Evolutionary conservation across 257 asterid genomes (phyloP).

Genomic region (Nemophila menziesii): DNA sequence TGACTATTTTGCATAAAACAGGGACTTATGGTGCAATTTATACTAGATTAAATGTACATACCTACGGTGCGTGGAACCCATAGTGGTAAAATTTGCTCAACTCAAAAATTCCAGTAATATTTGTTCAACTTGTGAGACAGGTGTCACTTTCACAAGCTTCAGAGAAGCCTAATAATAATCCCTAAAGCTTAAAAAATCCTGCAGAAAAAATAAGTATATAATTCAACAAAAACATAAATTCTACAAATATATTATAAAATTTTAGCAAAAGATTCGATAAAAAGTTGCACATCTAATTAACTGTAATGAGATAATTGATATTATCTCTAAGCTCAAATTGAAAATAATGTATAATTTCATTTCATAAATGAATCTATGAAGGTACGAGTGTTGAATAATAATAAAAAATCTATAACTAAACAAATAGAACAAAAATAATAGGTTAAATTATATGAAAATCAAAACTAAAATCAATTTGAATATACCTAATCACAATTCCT

Average conservation of each 20-base stretch:
- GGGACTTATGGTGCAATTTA: not conserved
- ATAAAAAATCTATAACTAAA: not conserved
- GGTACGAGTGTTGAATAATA: not conserved
- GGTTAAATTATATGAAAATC: not conserved
- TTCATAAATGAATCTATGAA: not conserved
- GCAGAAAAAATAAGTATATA: not conserved
- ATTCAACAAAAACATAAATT: not conserved
- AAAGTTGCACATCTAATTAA: not conserved
- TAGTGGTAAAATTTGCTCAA: conserved; percentile 39
- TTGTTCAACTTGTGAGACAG: conserved; percentile 32
- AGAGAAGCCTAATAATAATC: conserved; percentile 13
- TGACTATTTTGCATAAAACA: not conserved
- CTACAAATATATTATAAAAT: not conserved
- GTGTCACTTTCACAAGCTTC: conserved; percentile 27
- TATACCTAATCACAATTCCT: conserved; percentile 2
- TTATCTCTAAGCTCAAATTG: not conserved
- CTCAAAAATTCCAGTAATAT: conserved; percentile 39
- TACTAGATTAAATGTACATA: conserved; percentile 11
- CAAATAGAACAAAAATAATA: not conserved
- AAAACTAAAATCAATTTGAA: not conserved
- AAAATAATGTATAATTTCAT: not conserved
- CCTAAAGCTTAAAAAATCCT: conserved; percentile 32
- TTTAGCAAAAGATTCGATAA: not conserved
- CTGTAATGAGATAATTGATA: not conserved
- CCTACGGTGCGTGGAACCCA: conserved; percentile 92